Percentiles rank a stretch among this genome's conserved stretches.
These are phyloP conservation scores for Cajanus cajan DNA, from an alignment of 306 rosid genomes.

Conservation along the genomic window DNA sequence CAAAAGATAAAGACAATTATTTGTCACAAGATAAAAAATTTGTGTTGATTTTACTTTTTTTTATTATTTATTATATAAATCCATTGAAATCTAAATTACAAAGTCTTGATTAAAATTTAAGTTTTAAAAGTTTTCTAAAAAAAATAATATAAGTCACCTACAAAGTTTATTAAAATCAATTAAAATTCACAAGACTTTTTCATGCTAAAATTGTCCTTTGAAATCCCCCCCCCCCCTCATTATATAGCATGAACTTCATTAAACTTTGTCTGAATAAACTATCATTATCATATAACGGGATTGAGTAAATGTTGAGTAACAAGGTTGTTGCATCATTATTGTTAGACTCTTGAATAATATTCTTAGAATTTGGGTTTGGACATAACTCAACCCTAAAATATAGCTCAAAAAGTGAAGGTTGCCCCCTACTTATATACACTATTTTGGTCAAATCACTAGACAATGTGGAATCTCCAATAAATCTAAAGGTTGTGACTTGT, in stretches of 20 bases:
- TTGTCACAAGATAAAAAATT: too few relatives aligned
- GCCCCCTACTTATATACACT: not conserved
- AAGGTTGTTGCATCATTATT: conserved; percentile 7
- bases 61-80: too few relatives aligned
- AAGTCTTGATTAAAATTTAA: too few relatives aligned
- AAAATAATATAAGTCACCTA: too few relatives aligned
- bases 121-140: too few relatives aligned
- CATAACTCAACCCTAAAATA: not conserved
- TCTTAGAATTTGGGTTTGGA: not conserved
- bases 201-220: too few relatives aligned
- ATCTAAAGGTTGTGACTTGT: not conserved
- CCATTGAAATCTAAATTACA: too few relatives aligned
- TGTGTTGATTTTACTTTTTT: too few relatives aligned
- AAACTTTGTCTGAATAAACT: conserved; percentile 23
- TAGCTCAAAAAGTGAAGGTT: not conserved
- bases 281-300: conserved; percentile 3
- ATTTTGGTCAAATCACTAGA: not conserved
- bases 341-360: conserved; percentile 16
- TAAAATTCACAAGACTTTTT: too few relatives aligned
- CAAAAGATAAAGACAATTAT: too few relatives aligned
- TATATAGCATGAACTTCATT: conserved; percentile 5
- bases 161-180: too few relatives aligned
- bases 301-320: conserved; percentile 16
- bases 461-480: not conserved
- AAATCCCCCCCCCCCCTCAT: too few relatives aligned